These are phyloP conservation scores for Chlorociboria aeruginascens DNA, from an alignment of 495 filamentous ascomycete genomes.

Conservation along the genomic window DNA sequence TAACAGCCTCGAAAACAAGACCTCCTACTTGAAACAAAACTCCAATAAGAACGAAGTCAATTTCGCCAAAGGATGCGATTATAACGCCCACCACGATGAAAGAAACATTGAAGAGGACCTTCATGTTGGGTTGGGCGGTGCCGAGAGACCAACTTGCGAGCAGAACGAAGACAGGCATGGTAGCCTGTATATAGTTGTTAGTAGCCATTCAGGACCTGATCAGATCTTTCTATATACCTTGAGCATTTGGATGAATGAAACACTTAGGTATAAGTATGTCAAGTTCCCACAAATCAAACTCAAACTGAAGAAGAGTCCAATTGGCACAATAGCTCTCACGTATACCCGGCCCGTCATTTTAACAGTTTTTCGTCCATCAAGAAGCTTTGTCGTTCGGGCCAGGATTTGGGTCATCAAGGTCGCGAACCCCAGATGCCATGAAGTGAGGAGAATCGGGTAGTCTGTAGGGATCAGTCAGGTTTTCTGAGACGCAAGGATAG, in stretches of 20 bases:
- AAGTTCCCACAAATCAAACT: conserved; percentile 91
- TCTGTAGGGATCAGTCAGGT: conserved; percentile 28
- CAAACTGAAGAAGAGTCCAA: conserved; percentile 86
- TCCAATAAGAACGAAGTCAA: conserved; percentile 78
- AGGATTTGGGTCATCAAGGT: conserved; percentile 85
- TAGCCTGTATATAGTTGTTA: conserved; percentile 36
- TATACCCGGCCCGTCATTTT: conserved; percentile 93
- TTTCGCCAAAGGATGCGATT: conserved; percentile 84
- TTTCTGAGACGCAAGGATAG: neutral
- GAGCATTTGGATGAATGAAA: conserved; percentile 96
- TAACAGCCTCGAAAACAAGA: conserved; percentile 80
- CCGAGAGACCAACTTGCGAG: conserved; percentile 74
- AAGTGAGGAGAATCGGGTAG: conserved; percentile 68
- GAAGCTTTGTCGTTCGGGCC: conserved; percentile 69
- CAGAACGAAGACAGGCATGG: conserved; percentile 81
- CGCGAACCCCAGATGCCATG: conserved; percentile 85
- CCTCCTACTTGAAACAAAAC: conserved; percentile 79
- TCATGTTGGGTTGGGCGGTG: conserved; percentile 63
- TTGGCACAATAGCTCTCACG: conserved; percentile 81
- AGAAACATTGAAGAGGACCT: conserved; percentile 72
- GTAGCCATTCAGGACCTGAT: conserved; percentile 22
- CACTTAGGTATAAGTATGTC: conserved; percentile 84
- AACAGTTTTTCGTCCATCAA: conserved; percentile 81
- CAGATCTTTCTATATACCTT: conserved; percentile 35
- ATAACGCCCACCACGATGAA: conserved; percentile 83